Evolutionary conservation across 2,329 filamentous ascomycete species (phyloP).

Genomic region (Onygenales sp.): DNA sequence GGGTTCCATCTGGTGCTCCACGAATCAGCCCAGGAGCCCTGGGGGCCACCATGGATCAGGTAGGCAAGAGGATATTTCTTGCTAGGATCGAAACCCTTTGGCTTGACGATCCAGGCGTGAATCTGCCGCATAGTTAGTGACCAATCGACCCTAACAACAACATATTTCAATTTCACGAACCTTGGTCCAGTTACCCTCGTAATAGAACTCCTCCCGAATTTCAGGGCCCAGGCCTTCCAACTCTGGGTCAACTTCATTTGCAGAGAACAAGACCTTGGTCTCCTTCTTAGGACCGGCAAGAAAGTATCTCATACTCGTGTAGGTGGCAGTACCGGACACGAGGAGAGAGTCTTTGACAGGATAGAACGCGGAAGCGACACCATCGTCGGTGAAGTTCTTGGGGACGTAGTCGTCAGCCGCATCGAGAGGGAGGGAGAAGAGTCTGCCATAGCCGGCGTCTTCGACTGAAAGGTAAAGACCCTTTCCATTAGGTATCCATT

Average conservation of each 20-base stretch:
- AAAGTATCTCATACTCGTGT: slow-evolving; percentile 27
- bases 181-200: slow-evolving; percentile 25
- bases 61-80: slow-evolving; percentile 73
- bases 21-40: slow-evolving; percentile 63
- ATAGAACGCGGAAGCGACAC: slow-evolving; percentile 21
- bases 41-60: slow-evolving; percentile 74
- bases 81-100: slow-evolving; percentile 51
- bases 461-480: slow-evolving; percentile 67
- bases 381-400: slow-evolving; percentile 27
- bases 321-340: slow-evolving; percentile 23
- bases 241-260: slow-evolving; percentile 31
- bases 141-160: neutral
- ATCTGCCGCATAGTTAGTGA: slow-evolving; percentile 19
- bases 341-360: slow-evolving; percentile 20
- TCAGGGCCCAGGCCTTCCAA: slow-evolving; percentile 25
- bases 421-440: slow-evolving; percentile 26
- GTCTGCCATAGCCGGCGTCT: slow-evolving; percentile 48
- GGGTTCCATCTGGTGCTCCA: slow-evolving; percentile 85
- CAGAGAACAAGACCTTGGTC: slow-evolving; percentile 22
- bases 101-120: slow-evolving; percentile 32
- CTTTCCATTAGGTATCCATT: slow-evolving; percentile 45
- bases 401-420: slow-evolving; percentile 25
- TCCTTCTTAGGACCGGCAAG: slow-evolving; percentile 21
- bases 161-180: slow-evolving; percentile 10
- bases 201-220: slow-evolving; percentile 30